Evolutionary conservation across 2,329 filamentous ascomycete species (phyloP), one percentile per base, ranked within the genome.

Genomic region (Lachnellula arida): DNA sequence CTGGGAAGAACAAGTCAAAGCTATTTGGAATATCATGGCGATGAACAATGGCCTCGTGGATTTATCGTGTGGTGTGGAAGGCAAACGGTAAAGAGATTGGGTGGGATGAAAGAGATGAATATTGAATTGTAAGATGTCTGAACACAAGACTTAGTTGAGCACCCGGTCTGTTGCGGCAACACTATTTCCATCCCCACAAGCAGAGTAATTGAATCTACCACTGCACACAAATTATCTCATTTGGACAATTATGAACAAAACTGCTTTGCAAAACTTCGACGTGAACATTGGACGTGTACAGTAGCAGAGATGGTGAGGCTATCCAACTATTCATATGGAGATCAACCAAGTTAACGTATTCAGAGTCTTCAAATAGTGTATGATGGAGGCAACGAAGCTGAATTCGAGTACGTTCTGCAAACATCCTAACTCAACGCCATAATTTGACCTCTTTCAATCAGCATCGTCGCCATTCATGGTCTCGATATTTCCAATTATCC

Each of bases 21-120:
- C 43, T 71, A 5, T 70, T 71, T 54, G 69, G 69, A 1, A 57
- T 71, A 17, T 62, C 60, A 17, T 69, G 66, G 66, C 49, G 64
- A 40, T 68, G 49, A 62, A 32, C 12, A 42, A 35, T 43, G 9
- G 12, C 28, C 9, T 25, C 5, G 42, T 12, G 39, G 19, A 22
- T 22, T 3, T 51, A 39, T 43, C 17, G 25, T 50, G n/a, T 37
- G 39, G 17, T 47, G 2, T 40, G 19, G 28, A 37, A 40, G 14
- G 37, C 15, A 40, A 40, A 40, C 5, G 37, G 37, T 15, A 5
- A 40, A 40, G 15, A 17, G 8, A 15, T 17, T 7, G 3, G 6
- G 15, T 4, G 37, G n/a, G 37, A 40, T n/a, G 15, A 40, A 40
- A n/a, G 5, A 40, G 15, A 40, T 40, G 37, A 17, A 40, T 40